Base-by-base conservation (phyloP, 139 green algal genomes). In the Gonium pectorale region DNA sequence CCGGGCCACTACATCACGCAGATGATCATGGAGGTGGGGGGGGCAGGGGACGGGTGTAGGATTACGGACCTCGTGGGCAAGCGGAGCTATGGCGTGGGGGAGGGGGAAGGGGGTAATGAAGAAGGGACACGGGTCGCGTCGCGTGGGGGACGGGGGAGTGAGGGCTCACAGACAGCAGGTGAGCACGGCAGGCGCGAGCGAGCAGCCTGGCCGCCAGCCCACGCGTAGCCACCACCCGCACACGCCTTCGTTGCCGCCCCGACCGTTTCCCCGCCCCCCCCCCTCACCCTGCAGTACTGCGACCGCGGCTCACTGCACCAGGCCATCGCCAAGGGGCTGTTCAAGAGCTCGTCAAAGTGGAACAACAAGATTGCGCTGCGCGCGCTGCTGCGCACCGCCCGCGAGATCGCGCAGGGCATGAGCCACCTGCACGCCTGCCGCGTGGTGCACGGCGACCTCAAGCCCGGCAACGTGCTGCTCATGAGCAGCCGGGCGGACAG, bases 321-420 rank as follows among this genome's bases (percentile, higher is more conserved):
- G 63, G 78, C 78, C 78, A 84, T 84, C 78, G 63, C 62, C 62
- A 84, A 84, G 78, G 78, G 78, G 5, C 78, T 84, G 54, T 84
- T 84, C 78, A 74, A 75, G 46, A 75, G 63, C 63, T 67, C 38
- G 51, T 56, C 33, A 64, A 83, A 84, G 51, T 88, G 83, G 83
- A 81, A 81, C 49, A 67, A 74, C 49, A 83, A 80, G 73, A 81
- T 88, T 31, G 83, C 83, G 29, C 73, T 88, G 64, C 49, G 83
- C 19, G 83, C 83, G 38, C 83, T 88, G 51, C 83, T 88, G 83
- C 73, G 83, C 29, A 88, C 83, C 6, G 83, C 83, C 7, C 64
- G 70, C n/a, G 83, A 88, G 83, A 78, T 88, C 43, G 83, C 73
- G 19, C 83, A 87, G 81, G 81, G 81, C 81, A 87, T 87, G 81